Evolutionary conservation across 2,329 filamentous ascomycete genomes (phyloP), one percentile per base, ranked within the genome.

Genomic region (Trichoderma sp.): DNA sequence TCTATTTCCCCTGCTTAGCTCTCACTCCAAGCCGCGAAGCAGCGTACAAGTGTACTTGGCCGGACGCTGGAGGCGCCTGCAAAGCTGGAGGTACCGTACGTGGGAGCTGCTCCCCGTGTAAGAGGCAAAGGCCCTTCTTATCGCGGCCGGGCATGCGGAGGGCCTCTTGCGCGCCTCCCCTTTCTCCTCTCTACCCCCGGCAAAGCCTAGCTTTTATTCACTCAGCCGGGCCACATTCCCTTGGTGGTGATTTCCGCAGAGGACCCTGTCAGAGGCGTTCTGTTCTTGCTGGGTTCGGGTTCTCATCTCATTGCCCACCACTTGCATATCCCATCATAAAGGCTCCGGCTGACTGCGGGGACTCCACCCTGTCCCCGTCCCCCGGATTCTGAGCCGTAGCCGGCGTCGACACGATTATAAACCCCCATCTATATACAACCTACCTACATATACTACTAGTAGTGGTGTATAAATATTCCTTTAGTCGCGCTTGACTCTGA

Each of bases 71-170:
- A 51, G 5, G n/a, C 37, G 52, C 55, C 63, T 66, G 54, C 63
- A 49, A 66, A 32, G 61, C 49, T 49, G 54, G 37, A 66, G 37
- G 54, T 56, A 56, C 61, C 18, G 39, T 43, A 43, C 39, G 39
- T 54, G 54, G 51, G 61, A 14, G 26, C 11, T 32, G 5, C 10
- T 37, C 28, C 55, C 32, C 56, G 21, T 59, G 34, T 59, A 59
- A 59, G 56, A 46, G 63, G 54, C 51, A 58, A 58, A 66, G 63
- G 63, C 32, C 32, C 63, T 59, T 39, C 39, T 43, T 54, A 54
- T 59, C 67, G 46, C 67, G 60, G 67, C 67, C 67, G 67, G 67
- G 52, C 67, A 43, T 58, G 60, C 67, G 67, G 67, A 69, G 59
- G 60, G 65, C 32, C 54, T 26, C 39, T 59, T 59, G 54, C 54